phyloP scores from a whole-genome alignment of 2,329 filamentous ascomycete genomes.

The Drechslera avenae region DNA sequence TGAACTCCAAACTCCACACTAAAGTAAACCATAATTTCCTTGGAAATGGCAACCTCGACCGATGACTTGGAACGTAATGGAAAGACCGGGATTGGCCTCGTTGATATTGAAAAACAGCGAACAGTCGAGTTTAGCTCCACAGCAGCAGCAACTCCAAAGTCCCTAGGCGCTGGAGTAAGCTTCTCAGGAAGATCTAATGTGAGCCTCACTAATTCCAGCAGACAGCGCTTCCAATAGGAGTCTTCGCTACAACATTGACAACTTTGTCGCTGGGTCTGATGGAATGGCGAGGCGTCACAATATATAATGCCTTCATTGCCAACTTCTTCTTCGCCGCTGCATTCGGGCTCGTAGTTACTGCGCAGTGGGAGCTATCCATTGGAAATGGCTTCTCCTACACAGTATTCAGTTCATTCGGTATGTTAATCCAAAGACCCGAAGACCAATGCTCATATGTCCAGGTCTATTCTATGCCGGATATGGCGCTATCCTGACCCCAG shows the following conservation, averaged over 20 bases:
- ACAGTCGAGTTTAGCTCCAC: constrained; percentile 7
- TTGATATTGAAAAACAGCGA: constrained; percentile 24
- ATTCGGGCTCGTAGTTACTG: constrained; percentile 59
- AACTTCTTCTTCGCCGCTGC: constrained; percentile 61
- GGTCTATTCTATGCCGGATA: constrained; percentile 58
- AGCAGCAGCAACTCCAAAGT: constrained; percentile 7
- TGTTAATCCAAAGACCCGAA: not conserved
- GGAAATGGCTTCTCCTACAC: constrained; percentile 62
- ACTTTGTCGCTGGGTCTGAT: constrained; percentile 61
- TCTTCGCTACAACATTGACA: constrained; percentile 61
- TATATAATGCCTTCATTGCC: constrained; percentile 58
- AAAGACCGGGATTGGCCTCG: constrained; percentile 8
- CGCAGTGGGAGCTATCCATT: constrained; percentile 61
- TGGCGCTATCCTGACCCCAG: constrained; percentile 55
- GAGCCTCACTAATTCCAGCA: constrained; percentile 19
- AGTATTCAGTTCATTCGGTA: constrained; percentile 60
- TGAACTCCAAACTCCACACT: too few species aligned
- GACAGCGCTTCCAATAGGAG: constrained; percentile 59
- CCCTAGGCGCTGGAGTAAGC: constrained; percentile 21
- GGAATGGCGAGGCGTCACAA: constrained; percentile 60
- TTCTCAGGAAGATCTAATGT: not conserved
- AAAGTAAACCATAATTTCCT: too few species aligned
- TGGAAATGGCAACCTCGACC: too few species aligned
- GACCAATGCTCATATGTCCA: constrained; percentile 13
- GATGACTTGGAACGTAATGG: not conserved